phyloP scores from a whole-genome alignment of 495 filamentous ascomycete genomes.

The Aspergillus olivimuriae region DNA sequence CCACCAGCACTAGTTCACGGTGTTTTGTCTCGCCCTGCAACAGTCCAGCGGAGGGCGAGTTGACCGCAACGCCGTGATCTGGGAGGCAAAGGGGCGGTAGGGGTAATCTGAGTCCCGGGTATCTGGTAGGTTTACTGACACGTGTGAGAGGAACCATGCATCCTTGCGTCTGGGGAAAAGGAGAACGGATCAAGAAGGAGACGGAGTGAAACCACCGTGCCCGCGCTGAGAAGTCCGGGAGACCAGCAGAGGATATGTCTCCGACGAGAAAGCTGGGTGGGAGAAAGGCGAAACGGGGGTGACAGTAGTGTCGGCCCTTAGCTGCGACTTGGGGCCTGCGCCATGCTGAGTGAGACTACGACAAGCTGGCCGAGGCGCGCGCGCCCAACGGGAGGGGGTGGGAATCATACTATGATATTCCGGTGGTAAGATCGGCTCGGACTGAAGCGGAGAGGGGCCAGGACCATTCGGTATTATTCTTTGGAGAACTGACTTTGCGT shows the following conservation, averaged over 20 bases:
- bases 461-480: not conserved
- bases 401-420: no score
- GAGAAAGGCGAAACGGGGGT: conserved; percentile 6
- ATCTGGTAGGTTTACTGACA: not conserved
- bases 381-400: no score
- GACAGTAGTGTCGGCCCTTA: not conserved
- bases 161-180: not conserved
- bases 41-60: no score
- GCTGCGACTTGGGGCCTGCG: not conserved
- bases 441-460: no score
- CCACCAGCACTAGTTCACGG: no score
- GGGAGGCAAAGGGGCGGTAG: no score
- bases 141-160: not conserved
- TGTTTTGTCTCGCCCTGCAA: no score
- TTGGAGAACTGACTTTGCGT: not conserved
- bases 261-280: not conserved
- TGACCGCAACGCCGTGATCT: no score
- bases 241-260: not conserved
- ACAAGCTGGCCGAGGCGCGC: no score
- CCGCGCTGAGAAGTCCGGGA: not conserved
- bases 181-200: not conserved
- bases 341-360: no score
- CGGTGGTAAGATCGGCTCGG: not conserved
- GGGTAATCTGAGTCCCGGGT: not conserved
- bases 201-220: not conserved